phyloP scores from a whole-genome alignment of 2,329 filamentous ascomycete species.

The Pseudocercospora macadamiae region DNA sequence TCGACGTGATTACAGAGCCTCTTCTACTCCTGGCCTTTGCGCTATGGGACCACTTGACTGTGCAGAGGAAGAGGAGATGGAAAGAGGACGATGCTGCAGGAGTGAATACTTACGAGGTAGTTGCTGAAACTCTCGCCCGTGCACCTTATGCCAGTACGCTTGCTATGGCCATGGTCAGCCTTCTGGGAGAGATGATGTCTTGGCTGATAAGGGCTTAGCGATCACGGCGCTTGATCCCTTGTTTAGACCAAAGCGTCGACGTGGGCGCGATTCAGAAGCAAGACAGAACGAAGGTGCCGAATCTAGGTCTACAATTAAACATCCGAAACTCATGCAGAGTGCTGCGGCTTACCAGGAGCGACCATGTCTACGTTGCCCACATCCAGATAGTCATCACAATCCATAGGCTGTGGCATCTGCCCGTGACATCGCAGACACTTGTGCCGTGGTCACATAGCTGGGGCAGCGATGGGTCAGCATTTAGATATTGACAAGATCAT shows the following conservation, averaged over 20 bases:
- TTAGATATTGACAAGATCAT: too few species aligned
- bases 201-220: constrained; percentile 85
- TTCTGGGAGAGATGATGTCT: constrained; percentile 76
- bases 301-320: constrained; percentile 21
- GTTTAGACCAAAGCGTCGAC: constrained; percentile 63
- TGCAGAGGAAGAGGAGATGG: too few species aligned
- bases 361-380: constrained; percentile 57
- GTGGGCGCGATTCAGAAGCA: constrained; percentile 49
- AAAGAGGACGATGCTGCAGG: too few species aligned
- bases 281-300: constrained; percentile 32
- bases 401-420: constrained; percentile 50
- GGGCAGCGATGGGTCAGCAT: too few species aligned
- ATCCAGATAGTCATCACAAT: constrained; percentile 59
- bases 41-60: too few species aligned
- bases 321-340: constrained; percentile 18
- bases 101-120: too few species aligned
- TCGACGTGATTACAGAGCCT: too few species aligned
- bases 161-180: too few species aligned
- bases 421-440: constrained; percentile 42
- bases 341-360: constrained; percentile 37
- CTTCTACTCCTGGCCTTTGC: too few species aligned
- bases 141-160: too few species aligned
- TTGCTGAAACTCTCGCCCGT: too few species aligned
- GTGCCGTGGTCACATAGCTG: constrained; percentile 42
- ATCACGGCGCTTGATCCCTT: constrained; percentile 81